These are phyloP conservation scores for Silene noctiflora DNA, from an alignment of 179 eudicot genomes.

Conservation along the genomic window DNA sequence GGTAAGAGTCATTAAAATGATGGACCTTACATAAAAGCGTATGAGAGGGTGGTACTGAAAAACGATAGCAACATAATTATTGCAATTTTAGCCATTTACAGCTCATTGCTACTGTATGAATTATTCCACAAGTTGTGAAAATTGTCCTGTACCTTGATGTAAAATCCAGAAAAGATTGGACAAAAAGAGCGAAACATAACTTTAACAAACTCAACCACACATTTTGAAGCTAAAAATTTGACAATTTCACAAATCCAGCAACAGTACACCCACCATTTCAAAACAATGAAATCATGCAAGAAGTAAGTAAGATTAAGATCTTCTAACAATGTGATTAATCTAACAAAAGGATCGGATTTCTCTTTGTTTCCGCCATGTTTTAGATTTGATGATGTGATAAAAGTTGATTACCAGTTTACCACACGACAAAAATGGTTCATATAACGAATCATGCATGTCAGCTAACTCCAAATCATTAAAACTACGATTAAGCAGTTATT, in stretches of 20 bases:
- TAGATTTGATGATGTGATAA: not conserved
- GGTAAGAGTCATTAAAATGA: no score
- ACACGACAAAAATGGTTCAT: not conserved
- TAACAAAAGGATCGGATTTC: not conserved
- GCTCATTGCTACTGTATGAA: not conserved
- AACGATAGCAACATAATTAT: no score
- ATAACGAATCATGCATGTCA: not conserved
- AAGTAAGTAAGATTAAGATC: no score
- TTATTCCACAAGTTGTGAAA: not conserved
- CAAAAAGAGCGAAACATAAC: not conserved
- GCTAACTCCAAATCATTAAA: not conserved
- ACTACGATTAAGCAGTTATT: conserved; percentile 15
- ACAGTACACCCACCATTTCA: not conserved
- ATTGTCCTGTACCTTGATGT: not conserved
- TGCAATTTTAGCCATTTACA: not conserved
- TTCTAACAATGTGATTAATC: not conserved
- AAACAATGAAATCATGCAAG: conserved; percentile 1
- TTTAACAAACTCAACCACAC: conserved; percentile 10
- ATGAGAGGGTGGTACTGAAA: no score
- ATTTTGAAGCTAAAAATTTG: not conserved
- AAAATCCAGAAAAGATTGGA: not conserved
- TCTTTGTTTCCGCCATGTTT: not conserved
- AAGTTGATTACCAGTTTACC: not conserved
- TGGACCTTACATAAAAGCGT: no score
- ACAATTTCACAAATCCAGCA: conserved; percentile 17